Conservation (phyloP, 208 protist genomes). For the Wallacemonas sp. region DNA sequence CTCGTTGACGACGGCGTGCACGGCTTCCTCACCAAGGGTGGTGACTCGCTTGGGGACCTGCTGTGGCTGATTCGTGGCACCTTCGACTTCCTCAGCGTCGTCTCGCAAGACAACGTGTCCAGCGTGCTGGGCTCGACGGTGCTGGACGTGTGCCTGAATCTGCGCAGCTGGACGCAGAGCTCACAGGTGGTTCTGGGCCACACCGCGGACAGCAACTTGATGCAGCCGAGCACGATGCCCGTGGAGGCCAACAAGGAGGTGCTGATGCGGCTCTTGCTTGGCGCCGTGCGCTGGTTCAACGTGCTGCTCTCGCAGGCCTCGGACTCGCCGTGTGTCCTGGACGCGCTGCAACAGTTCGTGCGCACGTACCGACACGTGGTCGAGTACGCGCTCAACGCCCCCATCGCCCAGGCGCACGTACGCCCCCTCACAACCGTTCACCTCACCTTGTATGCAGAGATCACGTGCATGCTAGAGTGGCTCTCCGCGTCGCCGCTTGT, state of each 20-base stretch:
- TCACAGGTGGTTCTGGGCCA: constrained; percentile 62
- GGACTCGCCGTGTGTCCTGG: constrained; percentile 44
- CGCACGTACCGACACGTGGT: constrained; percentile 55
- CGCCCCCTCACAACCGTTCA: constrained; percentile 33
- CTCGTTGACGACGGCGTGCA: constrained; percentile 55
- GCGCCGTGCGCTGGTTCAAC: constrained; percentile 67
- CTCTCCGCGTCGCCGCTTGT: constrained; percentile 55
- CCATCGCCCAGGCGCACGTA: constrained; percentile 15
- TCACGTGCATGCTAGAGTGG: constrained; percentile 54
- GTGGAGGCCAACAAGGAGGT: constrained; percentile 69
- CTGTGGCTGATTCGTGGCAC: constrained; percentile 54
- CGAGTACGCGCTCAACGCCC: constrained; percentile 52
- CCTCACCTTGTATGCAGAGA: constrained; percentile 59
- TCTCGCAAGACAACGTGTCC: constrained; percentile 58
- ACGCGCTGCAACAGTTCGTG: constrained; percentile 66
- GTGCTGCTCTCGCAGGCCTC: constrained; percentile 49
- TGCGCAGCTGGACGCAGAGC: constrained; percentile 67
- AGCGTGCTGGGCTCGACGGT: constrained; percentile 60
- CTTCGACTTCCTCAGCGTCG: constrained; percentile 62
- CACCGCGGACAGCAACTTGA: constrained; percentile 19
- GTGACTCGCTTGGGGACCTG: constrained; percentile 20
- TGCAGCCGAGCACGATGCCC: constrained; percentile 20
- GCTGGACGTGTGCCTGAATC: constrained; percentile 48
- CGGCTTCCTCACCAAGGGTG: constrained; percentile 41
- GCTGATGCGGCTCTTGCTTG: constrained; percentile 57